phyloP scores from a whole-genome alignment of 495 filamentous ascomycete species.

The Usnea hakonensis region DNA sequence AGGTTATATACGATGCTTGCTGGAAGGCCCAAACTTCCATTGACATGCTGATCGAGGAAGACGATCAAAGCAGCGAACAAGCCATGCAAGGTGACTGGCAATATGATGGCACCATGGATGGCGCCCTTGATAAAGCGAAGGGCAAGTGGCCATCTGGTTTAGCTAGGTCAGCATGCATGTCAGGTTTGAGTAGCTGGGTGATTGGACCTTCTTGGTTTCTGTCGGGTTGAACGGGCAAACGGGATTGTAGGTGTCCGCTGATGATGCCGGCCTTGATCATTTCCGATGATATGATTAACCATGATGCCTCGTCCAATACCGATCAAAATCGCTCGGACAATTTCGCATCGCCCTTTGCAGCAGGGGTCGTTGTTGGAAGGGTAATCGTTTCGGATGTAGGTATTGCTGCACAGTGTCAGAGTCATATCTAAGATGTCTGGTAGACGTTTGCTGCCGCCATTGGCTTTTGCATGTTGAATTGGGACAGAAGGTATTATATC shows the following conservation, averaged over 20 bases:
- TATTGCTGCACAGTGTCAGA: background rate
- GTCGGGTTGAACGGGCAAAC: constrained; percentile 23
- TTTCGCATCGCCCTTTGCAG: background rate
- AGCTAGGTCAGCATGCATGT: background rate
- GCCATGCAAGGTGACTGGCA: constrained; percentile 58
- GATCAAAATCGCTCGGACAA: background rate
- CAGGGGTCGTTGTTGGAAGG: background rate
- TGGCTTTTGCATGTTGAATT: background rate
- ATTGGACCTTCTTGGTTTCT: constrained; percentile 24
- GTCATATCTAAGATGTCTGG: background rate
- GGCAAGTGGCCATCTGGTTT: constrained; percentile 63
- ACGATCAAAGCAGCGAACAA: constrained; percentile 57
- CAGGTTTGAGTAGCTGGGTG: too few relatives aligned
- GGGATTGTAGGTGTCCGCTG: constrained; percentile 23
- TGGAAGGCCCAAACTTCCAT: constrained; percentile 52
- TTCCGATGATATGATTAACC: constrained; percentile 1
- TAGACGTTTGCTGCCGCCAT: constrained; percentile 1
- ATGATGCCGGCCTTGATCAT: constrained; percentile 17
- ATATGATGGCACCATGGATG: constrained; percentile 56
- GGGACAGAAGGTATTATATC: background rate
- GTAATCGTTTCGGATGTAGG: background rate
- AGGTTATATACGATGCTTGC: constrained; percentile 48
- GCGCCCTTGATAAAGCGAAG: constrained; percentile 71
- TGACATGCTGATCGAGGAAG: constrained; percentile 50
- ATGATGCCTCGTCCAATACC: background rate